Conservation (phyloP, 1,139 yeast genomes). For the Scheffersomyces titani region DNA sequence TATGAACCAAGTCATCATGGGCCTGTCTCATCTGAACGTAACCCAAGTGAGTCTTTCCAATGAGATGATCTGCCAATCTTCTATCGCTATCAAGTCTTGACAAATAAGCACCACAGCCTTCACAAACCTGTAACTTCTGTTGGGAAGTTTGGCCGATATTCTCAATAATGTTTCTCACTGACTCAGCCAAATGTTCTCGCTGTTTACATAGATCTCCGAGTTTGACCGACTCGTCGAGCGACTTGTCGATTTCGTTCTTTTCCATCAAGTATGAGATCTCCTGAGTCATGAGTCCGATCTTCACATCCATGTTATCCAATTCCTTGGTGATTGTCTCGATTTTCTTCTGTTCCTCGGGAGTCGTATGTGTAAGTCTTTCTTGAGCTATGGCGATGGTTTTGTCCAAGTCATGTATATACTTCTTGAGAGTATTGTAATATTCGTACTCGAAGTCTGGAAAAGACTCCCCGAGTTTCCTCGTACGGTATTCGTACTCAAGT, state of each 20-base stretch:
- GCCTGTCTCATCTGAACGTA: constrained; percentile 73
- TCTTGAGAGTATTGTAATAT: constrained; percentile 55
- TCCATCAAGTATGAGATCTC: constrained; percentile 64
- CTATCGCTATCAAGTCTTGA: constrained; percentile 87
- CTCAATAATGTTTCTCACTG: constrained; percentile 64
- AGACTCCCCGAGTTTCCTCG: constrained; percentile 50
- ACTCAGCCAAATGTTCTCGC: constrained; percentile 51
- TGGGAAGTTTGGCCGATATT: constrained; percentile 84
- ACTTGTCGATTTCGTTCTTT: constrained; percentile 52
- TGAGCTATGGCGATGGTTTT: constrained; percentile 65
- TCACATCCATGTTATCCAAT: constrained; percentile 65
- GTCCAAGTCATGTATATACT: constrained; percentile 67
- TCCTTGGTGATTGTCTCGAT: constrained; percentile 65
- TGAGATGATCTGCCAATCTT: constrained; percentile 87
- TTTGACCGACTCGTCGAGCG: constrained; percentile 49
- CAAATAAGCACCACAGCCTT: constrained; percentile 86
- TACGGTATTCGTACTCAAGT: constrained; percentile 65
- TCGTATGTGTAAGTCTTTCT: constrained; percentile 49
- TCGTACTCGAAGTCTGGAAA: constrained; percentile 76
- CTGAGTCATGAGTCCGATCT: constrained; percentile 66
- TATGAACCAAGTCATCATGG: constrained; percentile 47
- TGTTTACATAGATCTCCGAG: constrained; percentile 46
- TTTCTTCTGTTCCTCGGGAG: constrained; percentile 73
- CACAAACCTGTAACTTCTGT: constrained; percentile 90
- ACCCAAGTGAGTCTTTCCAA: constrained; percentile 85